Percentiles rank a stretch among this genome's conserved stretches.
Conservation (phyloP, 306 rosid species). For the Fagus crenata region DNA sequence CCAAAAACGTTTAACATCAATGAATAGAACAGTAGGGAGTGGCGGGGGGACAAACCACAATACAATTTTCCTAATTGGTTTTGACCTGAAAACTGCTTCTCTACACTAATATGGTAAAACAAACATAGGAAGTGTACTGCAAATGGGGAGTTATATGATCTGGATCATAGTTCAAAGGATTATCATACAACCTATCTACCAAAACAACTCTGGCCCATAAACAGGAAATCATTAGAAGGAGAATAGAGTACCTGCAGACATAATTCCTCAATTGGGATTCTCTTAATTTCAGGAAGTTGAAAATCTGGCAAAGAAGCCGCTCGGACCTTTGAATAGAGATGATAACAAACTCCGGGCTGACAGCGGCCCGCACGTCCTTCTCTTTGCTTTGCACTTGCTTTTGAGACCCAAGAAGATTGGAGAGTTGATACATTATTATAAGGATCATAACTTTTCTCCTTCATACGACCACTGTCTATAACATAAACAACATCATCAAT, state of each 20-base stretch:
- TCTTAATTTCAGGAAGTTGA: conserved; percentile 90
- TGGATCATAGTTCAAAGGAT: not conserved
- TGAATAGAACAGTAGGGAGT: not conserved
- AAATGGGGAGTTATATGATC: not conserved
- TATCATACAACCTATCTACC: not conserved
- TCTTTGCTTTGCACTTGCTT: conserved; percentile 94
- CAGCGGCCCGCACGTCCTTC: conserved; percentile 99
- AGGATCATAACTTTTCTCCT: conserved; percentile 93
- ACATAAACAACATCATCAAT: conserved; percentile 95
- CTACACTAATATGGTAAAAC: not conserved
- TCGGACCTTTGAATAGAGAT: conserved; percentile 67
- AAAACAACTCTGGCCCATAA: not conserved
- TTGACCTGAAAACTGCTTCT: not conserved
- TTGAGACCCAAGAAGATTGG: conserved; percentile 95
- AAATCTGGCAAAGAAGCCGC: conserved; percentile 71
- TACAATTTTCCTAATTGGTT: not conserved
- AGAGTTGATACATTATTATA: conserved; percentile 79
- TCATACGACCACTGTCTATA: conserved; percentile 85
- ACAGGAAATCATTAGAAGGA: conserved; percentile 14
- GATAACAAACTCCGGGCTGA: conserved; percentile 95
- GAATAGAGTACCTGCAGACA: conserved; percentile 80
- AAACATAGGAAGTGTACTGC: not conserved
- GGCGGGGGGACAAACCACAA: not conserved
- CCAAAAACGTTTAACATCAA: not conserved
- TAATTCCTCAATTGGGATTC: conserved; percentile 91